Evolutionary conservation across 2,329 filamentous ascomycete species (phyloP), one percentile per base, ranked within the genome.

Genomic region (Calonectria crousiana): DNA sequence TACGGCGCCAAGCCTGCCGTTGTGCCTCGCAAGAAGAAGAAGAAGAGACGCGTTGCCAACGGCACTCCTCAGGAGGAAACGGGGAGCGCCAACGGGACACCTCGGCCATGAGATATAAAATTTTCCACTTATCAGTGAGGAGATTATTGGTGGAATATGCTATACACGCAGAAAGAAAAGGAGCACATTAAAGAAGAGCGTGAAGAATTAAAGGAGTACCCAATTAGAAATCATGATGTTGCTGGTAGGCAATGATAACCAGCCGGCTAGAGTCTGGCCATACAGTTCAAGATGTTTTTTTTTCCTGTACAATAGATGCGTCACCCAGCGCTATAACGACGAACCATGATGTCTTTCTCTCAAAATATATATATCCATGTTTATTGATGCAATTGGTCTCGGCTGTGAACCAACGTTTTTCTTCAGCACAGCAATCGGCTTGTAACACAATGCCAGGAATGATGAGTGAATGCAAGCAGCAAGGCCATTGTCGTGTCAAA

Each of bases 1-100:
- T 95, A 95, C 80, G 94, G 94, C 26, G 88, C 90, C 6, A 95
- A 93, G 80, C 95, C 95, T 1, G 93, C 92, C n/a, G 93, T 96
- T 6, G 88, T 96, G 23, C 90, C 92, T 1, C 88, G 90, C 67
- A 92, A 89, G 81, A 95, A 93, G 87, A 95, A 93, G 84, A 95
- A 94, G 88, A 95, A 93, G 90, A 95, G 93, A 87, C 91, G 89
- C 82, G 85, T 88, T 34, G 83, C 88, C 64, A 90, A 91, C 58
- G 90, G 90, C 4, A 84, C 84, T 47, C 84, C 85, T 2, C 82
- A 88, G n/a, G 89, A 90, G 78, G 90, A 90, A 67, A 92, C 90
- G 1, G 90, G 88, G 4, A 92, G 91, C 77, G 89, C 89, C 0
- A 88, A 90, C 2, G 92, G 90, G 1, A 93, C 92, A 1, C 92